Evolutionary conservation across 169 alveolate genomes (phyloP).

Genomic region (Eimeria necatrix): DNA sequence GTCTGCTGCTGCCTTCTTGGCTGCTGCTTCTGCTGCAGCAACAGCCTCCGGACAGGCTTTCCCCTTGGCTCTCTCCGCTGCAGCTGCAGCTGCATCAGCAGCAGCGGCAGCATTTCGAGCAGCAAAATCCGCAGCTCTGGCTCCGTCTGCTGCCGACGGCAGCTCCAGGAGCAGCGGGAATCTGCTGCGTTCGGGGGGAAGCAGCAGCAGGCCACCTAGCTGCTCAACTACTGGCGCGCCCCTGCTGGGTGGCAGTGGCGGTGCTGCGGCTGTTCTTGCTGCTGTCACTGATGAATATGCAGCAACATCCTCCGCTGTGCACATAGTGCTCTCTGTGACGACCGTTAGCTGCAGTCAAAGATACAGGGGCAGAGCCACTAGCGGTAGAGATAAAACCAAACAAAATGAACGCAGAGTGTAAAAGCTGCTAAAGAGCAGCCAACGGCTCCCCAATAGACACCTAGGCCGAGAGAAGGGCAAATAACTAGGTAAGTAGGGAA

Average conservation of each 20-base stretch:
- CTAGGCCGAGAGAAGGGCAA: too few species aligned
- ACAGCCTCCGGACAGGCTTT: constrained; percentile 39
- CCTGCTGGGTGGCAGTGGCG: background rate
- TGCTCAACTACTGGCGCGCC: constrained; percentile 18
- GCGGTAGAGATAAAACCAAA: background rate
- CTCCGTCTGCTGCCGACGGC: constrained; percentile 35
- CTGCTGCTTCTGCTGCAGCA: constrained; percentile 66
- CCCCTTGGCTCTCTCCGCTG: constrained; percentile 39
- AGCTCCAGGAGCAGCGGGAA: constrained; percentile 57
- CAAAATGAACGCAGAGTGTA: too few species aligned
- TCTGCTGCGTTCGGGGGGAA: constrained; percentile 12
- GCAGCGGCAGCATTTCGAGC: constrained; percentile 36
- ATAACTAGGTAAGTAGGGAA: too few species aligned
- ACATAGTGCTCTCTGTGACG: background rate
- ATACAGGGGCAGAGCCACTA: background rate
- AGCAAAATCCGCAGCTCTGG: background rate
- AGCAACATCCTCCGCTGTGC: constrained; percentile 17
- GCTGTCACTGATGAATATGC: background rate
- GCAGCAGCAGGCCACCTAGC: constrained; percentile 50
- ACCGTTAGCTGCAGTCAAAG: constrained; percentile 34
- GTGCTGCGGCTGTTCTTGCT: background rate
- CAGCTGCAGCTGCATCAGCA: constrained; percentile 47
- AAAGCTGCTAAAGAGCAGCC: too few species aligned
- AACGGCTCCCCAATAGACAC: too few species aligned
- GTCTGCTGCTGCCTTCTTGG: constrained; percentile 36